phyloP scores from a whole-genome alignment of 2,329 filamentous ascomycete genomes.

The Ophiostoma ips region DNA sequence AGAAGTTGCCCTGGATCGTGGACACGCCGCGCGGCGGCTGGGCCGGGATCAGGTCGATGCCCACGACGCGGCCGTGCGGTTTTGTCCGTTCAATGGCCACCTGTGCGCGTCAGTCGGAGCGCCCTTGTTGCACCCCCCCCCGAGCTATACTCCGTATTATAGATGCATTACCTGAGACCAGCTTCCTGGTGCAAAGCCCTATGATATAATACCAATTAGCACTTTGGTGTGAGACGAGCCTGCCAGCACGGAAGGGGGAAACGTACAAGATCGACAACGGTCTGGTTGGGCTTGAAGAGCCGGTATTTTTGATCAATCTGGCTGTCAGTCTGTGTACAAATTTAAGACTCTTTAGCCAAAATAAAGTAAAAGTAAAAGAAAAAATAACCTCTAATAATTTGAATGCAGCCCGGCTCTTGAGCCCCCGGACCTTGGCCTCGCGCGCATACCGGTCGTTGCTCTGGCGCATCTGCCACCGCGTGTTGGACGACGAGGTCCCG shows the following conservation, averaged over 20 bases:
- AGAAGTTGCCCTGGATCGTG: conserved; percentile 87
- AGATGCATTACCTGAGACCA: conserved; percentile 64
- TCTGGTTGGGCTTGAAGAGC: conserved; percentile 68
- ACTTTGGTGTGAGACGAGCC: too few relatives aligned
- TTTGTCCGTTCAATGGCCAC: conserved; percentile 68
- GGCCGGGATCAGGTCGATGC: conserved; percentile 87
- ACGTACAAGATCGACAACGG: conserved; percentile 74
- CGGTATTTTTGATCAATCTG: conserved; percentile 72
- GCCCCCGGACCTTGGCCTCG: conserved; percentile 60
- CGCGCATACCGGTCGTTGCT: conserved; percentile 55
- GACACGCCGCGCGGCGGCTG: conserved; percentile 85
- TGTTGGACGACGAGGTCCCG: conserved; percentile 41
- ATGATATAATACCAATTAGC: conserved; percentile 3
- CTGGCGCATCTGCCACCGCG: conserved; percentile 72
- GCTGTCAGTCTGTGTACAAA: neutral
- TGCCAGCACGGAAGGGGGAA: neutral
- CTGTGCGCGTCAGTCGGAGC: conserved; percentile 31
- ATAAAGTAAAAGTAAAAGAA: neutral
- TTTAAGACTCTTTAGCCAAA: too few relatives aligned
- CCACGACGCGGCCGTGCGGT: conserved; percentile 67
- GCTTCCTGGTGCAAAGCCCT: conserved; percentile 65
- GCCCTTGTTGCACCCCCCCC: neutral
- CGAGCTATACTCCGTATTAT: too few relatives aligned
- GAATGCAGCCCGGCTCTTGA: conserved; percentile 87
- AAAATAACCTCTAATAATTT: conserved; percentile 68